Base-by-base conservation (phyloP, 345 rosid species). In the Corchorus capsularis region DNA sequence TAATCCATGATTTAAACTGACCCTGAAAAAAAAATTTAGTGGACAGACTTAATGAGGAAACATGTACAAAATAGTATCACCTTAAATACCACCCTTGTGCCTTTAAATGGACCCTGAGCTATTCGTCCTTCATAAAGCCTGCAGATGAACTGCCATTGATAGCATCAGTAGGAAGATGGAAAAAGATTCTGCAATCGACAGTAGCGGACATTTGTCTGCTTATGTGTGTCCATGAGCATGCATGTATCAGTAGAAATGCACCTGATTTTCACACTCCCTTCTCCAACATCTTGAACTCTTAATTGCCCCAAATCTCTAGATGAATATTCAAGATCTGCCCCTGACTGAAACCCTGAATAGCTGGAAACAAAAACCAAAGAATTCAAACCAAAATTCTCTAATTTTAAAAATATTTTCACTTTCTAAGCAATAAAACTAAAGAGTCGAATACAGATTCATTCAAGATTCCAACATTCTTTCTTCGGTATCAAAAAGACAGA, bases 81-180 rank as follows among this genome's bases (percentile, higher is more conserved):
- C 98, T 93, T 95, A 77, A 95, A 88, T 55, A 88, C 46, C 74
- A 93, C 85, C 5, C 90, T 82, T 56, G 92, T 85, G 65, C 97
- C 97, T 80, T 83, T 84, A 63, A 83, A 87, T 6, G 88, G 81
- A 76, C 99, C 97, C 81, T 87, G 91, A 76, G 90, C 86, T 81
- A 94, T 84, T 82, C 95, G 88, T 77, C 99, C 98, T 84, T 94
- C 94, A 79, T 94, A 94, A 69, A 94, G 93, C 90, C 97, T 94
- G 94, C 86, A 89, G 81, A 77, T 82, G 75, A 81, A 80, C 90
- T 89, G 92, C 88, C 84, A 76, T 67, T 76, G 75, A 78, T 70
- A 66, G 60, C 61, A 83, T 80, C 83, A 84, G 83, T 77, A 56
- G 67, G 66, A 83, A 71, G 54, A 82, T 67, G 49, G 49, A 63